Base-by-base conservation (phyloP, 306 rosid species). In the Prunus padus region DNA sequence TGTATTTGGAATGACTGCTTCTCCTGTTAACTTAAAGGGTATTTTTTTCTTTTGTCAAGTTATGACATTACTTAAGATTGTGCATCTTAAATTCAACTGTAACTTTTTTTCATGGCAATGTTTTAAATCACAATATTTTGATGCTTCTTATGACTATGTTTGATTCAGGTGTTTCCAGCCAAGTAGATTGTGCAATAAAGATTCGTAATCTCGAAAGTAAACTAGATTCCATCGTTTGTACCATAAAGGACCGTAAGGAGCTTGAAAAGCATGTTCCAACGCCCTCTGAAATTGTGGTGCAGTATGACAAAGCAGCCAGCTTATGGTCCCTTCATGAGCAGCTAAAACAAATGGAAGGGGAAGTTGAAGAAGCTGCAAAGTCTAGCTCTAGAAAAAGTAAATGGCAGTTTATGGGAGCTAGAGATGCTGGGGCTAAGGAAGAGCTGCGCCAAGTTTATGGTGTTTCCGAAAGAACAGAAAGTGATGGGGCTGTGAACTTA, bases 391-490 rank as follows among this genome's bases (percentile, higher is more conserved):
- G 97, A 82, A 89, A 87, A 89, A 95, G 99, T 82, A 95, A 95
- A 89, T 95, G 99, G 99, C 99, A 95, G 80, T 93, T 92, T 70
- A 95, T 95, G 99, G 99, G 99, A 77, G 99, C 99, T 66, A 95
- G 99, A 88, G 99, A 92, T 86, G 99, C 99, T 67, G 99, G 99
- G 79, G 92, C 97, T 69, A 95, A 87, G 84, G 99, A 90, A 83
- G 97, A 90, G 86, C 85, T 95, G 76, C 93, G 97, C 26, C 99
- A 95, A 88, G 97, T 95, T 75, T 95, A 95, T 76, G 99, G 99
- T 79, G 97, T 95, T 82, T 95, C 99, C 15, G 99, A 95, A 84
- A 92, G 97, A 89, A 92, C 97, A 33, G 97, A 95, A 80, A 92
- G 99, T 56, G 99, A 95, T 82, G 99, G 99, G 74, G 99, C 99